These are phyloP conservation scores for Vicia villosa DNA, from an alignment of 306 rosid genomes.

Conservation along the genomic window DNA sequence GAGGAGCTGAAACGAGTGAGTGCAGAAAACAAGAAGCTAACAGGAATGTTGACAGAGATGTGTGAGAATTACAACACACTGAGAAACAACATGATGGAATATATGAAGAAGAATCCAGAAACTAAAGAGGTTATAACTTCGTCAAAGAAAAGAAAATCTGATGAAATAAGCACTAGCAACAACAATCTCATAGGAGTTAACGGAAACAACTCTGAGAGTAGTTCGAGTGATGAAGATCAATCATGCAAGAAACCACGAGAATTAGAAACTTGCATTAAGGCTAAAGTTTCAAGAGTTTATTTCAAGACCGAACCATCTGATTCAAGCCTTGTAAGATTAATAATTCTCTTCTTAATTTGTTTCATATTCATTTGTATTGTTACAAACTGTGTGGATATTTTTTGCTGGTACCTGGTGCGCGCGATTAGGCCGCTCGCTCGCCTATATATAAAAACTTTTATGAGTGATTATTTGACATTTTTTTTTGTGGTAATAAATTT, in stretches of 20 bases:
- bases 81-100: conserved; percentile 64
- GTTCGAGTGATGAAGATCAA: conserved; percentile 79
- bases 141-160: neutral
- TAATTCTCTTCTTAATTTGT: neutral
- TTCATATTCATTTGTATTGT: neutral
- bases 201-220: conserved; percentile 79
- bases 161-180: conserved; percentile 49
- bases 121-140: neutral
- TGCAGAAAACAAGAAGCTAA: conserved; percentile 85
- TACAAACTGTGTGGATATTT: too few species aligned
- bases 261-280: conserved; percentile 55
- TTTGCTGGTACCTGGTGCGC: too few species aligned
- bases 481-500: conserved; percentile 9
- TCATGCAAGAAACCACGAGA: conserved; percentile 78
- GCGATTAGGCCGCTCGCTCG: too few species aligned
- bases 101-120: conserved; percentile 58
- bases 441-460: too few species aligned
- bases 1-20: conserved; percentile 82
- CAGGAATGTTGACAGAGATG: conserved; percentile 72
- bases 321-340: conserved; percentile 65
- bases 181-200: conserved; percentile 41
- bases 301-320: conserved; percentile 74
- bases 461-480: conserved; percentile 24
- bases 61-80: conserved; percentile 82
- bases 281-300: conserved; percentile 62